Evolutionary conservation across 345 rosid species (phyloP).

Genomic region (thale cress (Arabidopsis thaliana)): DNA sequence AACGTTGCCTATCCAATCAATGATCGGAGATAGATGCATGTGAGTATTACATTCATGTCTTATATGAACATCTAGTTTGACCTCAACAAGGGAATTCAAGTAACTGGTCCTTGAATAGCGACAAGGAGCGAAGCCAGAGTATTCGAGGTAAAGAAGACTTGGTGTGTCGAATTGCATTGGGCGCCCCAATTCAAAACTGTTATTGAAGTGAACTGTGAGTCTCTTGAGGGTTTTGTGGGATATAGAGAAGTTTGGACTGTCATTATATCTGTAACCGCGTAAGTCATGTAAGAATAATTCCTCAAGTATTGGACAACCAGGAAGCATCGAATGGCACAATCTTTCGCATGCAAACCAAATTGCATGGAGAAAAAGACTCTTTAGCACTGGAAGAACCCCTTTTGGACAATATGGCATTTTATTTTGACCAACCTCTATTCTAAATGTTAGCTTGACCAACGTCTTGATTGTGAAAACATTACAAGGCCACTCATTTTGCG

Average conservation of each 20-base stretch:
- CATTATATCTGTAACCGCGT: too few species aligned
- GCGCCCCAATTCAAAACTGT: not conserved
- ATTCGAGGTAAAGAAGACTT: conserved; percentile 7
- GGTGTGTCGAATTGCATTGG: not conserved
- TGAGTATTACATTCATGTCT: not conserved
- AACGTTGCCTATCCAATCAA: not conserved
- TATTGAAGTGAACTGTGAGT: not conserved
- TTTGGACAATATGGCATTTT: not conserved
- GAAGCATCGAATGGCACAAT: not conserved
- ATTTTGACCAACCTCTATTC: not conserved
- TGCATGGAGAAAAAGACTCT: conserved; percentile 12
- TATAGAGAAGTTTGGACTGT: not conserved
- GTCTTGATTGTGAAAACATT: not conserved
- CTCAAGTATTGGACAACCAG: conserved; percentile 12
- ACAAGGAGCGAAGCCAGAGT: not conserved
- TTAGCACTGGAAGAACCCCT: conserved; percentile 15
- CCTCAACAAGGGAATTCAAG: conserved; percentile 3
- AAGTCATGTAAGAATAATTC: not conserved
- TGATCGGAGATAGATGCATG: not conserved
- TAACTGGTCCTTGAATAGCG: not conserved
- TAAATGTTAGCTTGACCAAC: conserved; percentile 12
- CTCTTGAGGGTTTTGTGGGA: conserved; percentile 17
- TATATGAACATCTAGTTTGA: not conserved
- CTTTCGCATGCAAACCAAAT: not conserved
- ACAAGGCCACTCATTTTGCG: not conserved